Conservation (phyloP, 1,284 basidiomycete species). For the Papiliotrema flavescens region DNA sequence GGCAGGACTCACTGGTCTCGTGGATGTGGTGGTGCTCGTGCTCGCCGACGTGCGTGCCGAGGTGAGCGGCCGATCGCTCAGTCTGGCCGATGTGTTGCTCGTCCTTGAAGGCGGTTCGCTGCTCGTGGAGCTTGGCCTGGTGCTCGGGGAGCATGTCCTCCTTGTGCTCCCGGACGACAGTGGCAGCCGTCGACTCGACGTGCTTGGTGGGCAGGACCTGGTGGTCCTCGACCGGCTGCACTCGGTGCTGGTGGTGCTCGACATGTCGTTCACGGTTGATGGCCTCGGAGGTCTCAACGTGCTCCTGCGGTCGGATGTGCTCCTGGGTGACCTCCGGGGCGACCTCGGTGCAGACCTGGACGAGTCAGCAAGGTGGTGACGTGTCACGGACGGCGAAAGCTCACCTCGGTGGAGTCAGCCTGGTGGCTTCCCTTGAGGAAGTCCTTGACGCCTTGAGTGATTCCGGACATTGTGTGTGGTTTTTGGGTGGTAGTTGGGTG, state of each 20-base stretch:
- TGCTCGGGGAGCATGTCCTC: slow-evolving; percentile 48
- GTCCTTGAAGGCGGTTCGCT: slow-evolving; percentile 35
- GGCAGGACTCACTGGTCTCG: slow-evolving; percentile 28
- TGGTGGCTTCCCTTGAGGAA: slow-evolving; percentile 34
- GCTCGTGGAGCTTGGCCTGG: slow-evolving; percentile 43
- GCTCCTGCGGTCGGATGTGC: slow-evolving; percentile 37
- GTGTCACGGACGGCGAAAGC: neutral
- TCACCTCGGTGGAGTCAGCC: slow-evolving; percentile 41
- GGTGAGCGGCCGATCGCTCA: slow-evolving; percentile 25
- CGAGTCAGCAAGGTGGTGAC: neutral
- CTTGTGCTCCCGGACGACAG: slow-evolving; percentile 42
- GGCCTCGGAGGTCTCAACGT: slow-evolving; percentile 40
- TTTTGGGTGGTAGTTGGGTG: slow-evolving; percentile 7
- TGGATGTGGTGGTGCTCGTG: slow-evolving; percentile 49
- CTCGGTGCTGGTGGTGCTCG: slow-evolving; percentile 47
- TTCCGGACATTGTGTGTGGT: slow-evolving; percentile 23
- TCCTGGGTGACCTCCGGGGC: slow-evolving; percentile 45
- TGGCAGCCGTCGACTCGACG: slow-evolving; percentile 31
- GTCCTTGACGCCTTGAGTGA: slow-evolving; percentile 38
- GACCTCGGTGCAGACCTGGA: slow-evolving; percentile 44
- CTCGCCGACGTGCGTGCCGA: slow-evolving; percentile 38
- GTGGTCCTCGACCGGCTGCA: slow-evolving; percentile 44
- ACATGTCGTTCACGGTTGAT: slow-evolving; percentile 47
- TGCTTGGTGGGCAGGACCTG: slow-evolving; percentile 40
- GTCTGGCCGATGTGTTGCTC: slow-evolving; percentile 25